phyloP scores from a whole-genome alignment of 305 asterid species.

The Solanum hybrid region DNA sequence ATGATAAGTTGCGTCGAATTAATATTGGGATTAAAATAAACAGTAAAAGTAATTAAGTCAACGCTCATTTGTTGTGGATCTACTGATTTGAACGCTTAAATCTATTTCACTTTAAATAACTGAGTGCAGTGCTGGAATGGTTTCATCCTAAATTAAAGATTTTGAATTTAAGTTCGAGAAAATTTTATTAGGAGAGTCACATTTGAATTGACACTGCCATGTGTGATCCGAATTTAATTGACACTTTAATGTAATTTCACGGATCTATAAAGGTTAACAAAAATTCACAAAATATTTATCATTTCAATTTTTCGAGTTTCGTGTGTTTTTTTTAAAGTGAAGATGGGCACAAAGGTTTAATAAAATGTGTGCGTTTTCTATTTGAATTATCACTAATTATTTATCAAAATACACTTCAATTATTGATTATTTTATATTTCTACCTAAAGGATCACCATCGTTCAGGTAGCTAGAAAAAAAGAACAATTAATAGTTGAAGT shows the following conservation, averaged over 20 bases:
- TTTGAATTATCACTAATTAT: too few relatives aligned
- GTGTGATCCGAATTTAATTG: background rate
- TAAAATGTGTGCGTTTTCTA: background rate
- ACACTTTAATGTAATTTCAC: background rate
- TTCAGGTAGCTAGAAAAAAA: background rate
- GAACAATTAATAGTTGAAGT: too few relatives aligned
- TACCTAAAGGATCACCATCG: background rate
- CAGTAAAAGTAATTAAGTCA: too few relatives aligned
- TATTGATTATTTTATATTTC: background rate
- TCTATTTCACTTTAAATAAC: background rate
- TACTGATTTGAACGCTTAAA: fast-evolving
- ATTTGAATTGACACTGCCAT: background rate
- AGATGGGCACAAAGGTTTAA: too few relatives aligned
- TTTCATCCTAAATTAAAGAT: too few relatives aligned
- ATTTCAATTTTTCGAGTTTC: too few relatives aligned
- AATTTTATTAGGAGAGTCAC: background rate
- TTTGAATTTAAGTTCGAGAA: background rate
- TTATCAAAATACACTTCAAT: too few relatives aligned
- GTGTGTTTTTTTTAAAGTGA: background rate
- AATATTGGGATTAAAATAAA: too few relatives aligned
- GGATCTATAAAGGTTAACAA: background rate
- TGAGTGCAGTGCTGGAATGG: too few relatives aligned
- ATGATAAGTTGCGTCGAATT: background rate
- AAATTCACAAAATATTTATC: background rate
- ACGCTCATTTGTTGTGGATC: background rate